A percentile compares a stretch with the other conserved stretches of the same genome.
phyloP scores from a whole-genome alignment of 129 eudicot species.

The Calendula officinalis region DNA sequence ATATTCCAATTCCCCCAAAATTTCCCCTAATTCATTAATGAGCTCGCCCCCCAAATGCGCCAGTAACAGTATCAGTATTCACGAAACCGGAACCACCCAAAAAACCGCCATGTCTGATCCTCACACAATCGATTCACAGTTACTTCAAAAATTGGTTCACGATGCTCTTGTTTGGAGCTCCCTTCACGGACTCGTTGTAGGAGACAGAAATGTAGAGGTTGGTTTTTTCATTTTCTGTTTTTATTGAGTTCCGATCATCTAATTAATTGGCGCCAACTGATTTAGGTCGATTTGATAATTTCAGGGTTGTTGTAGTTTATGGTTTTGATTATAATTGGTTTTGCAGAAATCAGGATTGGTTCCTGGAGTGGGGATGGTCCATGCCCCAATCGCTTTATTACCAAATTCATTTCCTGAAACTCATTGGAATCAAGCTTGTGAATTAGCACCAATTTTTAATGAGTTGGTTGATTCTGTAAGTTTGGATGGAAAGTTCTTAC shows the following conservation, averaged over 20 bases:
- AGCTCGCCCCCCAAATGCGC: constrained; percentile 23
- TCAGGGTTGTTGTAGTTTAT: not conserved
- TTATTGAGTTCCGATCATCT: not conserved
- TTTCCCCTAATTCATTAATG: constrained; percentile 20
- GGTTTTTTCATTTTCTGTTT: not conserved
- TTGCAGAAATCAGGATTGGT: constrained; percentile 76
- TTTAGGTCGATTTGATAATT: constrained; percentile 23
- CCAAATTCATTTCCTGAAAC: constrained; percentile 67
- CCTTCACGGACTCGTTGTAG: constrained; percentile 87
- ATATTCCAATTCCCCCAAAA: constrained; percentile 19
- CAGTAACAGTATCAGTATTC: constrained; percentile 26
- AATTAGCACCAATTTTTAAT: constrained; percentile 80
- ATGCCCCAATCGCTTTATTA: constrained; percentile 75
- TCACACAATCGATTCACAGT: constrained; percentile 49
- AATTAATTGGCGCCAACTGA: not conserved
- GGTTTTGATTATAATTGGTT: constrained; percentile 14
- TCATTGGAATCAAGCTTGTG: constrained; percentile 79
- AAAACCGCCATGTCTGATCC: constrained; percentile 50
- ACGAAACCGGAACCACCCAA: constrained; percentile 30
- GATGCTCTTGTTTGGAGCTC: constrained; percentile 91
- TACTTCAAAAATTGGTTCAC: constrained; percentile 59
- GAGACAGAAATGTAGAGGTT: constrained; percentile 71
- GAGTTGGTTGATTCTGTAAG: constrained; percentile 87
- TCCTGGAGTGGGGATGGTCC: constrained; percentile 88
- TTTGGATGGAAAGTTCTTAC: constrained; percentile 75